Base-by-base conservation (phyloP, 2,329 filamentous ascomycete species). In the Colletotrichum neosansevieriae region DNA sequence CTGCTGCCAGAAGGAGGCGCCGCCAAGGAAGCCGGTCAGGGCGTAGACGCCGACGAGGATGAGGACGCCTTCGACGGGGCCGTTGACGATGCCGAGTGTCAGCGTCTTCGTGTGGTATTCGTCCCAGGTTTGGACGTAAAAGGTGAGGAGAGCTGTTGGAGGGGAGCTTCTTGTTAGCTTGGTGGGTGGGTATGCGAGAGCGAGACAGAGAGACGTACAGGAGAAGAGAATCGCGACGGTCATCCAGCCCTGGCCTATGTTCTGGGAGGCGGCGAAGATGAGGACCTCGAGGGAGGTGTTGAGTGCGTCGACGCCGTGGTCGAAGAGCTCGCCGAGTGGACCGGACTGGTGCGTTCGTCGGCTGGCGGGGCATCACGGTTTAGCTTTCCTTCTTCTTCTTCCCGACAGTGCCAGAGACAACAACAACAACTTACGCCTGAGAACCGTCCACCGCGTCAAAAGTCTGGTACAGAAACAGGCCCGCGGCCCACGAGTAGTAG, bases 111-210 rank as follows among this genome's bases (percentile, higher is more conserved):
- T 99, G 82, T 98, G 95, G 82, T 98, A 99, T 79, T 98, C 96
- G 77, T 99, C 96, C 96, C 96, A 99, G 38, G 96, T 98, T 79
- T 98, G 96, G 47, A 98, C 92, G 79, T 98, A 98, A 80, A 99
- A 99, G n/a, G 96, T 98, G 74, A 97, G 85, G 67, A 95, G 89
- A 6, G 92, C 91, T 94, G 70, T 56, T n/a, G 15, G 21, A 10
- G 11, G 12, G 12, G 6, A 9, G 49, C 29, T 72, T 65, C 71
- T 21, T 47, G 63, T 34, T 71, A 40, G 32, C 21, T 15, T 34
- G 10, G 42, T 29, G n/a, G 10, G 42, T 29, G n/a, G 40, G 4
- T 17, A 40, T 32, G 5, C 29, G 6, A 19, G 11, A 40, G 6
- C 17, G 36, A 19, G 24, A 13, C 9, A 21, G 7, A 59, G 21